Evolutionary conservation across 768 basidiomycete species (phyloP), one percentile per base, ranked within the genome.

Genomic region (Boletus vinaceobasis): DNA sequence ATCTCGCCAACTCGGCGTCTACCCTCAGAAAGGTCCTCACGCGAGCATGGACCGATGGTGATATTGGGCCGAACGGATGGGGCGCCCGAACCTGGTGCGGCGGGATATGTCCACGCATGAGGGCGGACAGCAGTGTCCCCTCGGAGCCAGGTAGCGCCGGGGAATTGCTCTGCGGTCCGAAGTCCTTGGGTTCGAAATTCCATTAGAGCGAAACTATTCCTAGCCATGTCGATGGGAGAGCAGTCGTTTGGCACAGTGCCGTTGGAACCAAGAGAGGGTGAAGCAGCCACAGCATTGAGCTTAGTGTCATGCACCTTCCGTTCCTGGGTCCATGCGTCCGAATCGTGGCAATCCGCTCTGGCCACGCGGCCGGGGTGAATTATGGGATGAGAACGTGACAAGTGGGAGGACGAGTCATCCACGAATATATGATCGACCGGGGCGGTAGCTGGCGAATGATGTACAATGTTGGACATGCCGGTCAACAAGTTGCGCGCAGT

Each of bases 341-440:
- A 60, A 56, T 69, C 69, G 67, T 71, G 71, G 68, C 49, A 11
- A 48, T 45, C 44, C 48, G 40, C 47, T 35, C 44, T 32, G 32
- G 56, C 64, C 69, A 65, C 55, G 65, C 60, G 60, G 38, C 47
- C 17, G 31, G 43, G 10, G 52, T 63, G 61, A 56, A 50, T 43
- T 46, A 46, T 48, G 27, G 50, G 33, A 44, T 35, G 37, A 27
- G 35, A 57, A 50, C 37, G 53, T 51, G 63, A 44, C 48, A 54
- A 59, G 32, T 32, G 44, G 8, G 48, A 52, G 17, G 47, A 33
- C 32, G 47, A 47, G 40, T 50, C 47, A 44, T 55, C 44, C 36
- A 33, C 27, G 14, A 35, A 44, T 48, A 48, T 43, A 36, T 15
- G 21, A 23, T 13, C 23, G 50, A 44, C 37, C 10, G 53, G 26